Percentiles rank a stretch among this genome's conserved stretches.
These are phyloP conservation scores for Phytomonas francai DNA, from an alignment of 208 protist genomes.

Conservation along the genomic window DNA sequence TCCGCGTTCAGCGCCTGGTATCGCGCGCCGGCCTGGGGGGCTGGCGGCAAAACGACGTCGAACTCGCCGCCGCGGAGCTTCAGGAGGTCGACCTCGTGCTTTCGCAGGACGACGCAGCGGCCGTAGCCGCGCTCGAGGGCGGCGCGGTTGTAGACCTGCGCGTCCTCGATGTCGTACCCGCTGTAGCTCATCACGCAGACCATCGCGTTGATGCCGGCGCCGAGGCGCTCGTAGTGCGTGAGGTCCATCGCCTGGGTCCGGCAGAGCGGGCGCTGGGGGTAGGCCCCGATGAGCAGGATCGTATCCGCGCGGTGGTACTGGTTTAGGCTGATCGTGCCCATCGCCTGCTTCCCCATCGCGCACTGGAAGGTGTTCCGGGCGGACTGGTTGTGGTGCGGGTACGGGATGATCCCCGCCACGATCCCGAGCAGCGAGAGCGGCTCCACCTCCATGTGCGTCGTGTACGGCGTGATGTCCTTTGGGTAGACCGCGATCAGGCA, in stretches of 20 bases:
- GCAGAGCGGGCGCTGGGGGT: constrained; percentile 97
- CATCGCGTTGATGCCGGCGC: constrained; percentile 99
- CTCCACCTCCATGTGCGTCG: constrained; percentile 92
- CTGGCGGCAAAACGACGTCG: constrained; percentile 64
- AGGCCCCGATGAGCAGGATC: constrained; percentile 96
- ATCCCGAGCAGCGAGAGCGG: constrained; percentile 87
- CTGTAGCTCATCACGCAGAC: constrained; percentile 99
- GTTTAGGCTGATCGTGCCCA: constrained; percentile 94
- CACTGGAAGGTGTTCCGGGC: constrained; percentile 99
- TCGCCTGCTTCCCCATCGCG: constrained; percentile 99
- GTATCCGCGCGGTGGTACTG: constrained; percentile 97
- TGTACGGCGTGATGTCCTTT: constrained; percentile 76
- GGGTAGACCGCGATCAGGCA: constrained; percentile 94
- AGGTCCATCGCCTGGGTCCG: constrained; percentile 96
- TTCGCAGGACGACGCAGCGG: constrained; percentile 90
- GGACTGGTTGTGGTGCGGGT: constrained; percentile 99
- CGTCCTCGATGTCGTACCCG: constrained; percentile 99
- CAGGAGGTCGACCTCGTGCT: constrained; percentile 80
- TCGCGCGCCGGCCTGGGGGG: constrained; percentile 41
- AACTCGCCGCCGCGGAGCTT: constrained; percentile 55
- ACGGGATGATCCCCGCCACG: constrained; percentile 97
- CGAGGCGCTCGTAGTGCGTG: constrained; percentile 94
- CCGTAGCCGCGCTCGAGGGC: constrained; percentile 96
- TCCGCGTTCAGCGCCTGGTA: constrained; percentile 90
- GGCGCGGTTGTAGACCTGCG: constrained; percentile 97